A percentile compares a stretch with the other conserved stretches of the same genome.
These are phyloP conservation scores for Rugiboletus extremiorientalis DNA, from an alignment of 1,284 basidiomycete species.

Conservation along the genomic window DNA sequence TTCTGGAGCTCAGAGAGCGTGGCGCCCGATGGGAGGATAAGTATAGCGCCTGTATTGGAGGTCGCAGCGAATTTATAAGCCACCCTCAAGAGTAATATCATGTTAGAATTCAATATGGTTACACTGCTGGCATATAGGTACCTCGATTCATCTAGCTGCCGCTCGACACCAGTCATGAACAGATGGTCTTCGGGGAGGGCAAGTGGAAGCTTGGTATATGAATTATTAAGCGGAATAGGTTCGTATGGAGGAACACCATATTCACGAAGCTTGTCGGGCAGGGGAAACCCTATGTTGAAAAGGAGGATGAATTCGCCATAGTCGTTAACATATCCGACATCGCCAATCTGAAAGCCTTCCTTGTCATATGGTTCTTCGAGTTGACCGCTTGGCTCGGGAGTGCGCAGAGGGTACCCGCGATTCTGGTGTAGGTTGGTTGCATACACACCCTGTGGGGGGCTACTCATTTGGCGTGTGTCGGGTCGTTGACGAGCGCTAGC, in stretches of 20 bases:
- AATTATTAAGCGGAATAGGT: background rate
- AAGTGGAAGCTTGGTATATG: background rate
- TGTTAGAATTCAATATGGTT: background rate
- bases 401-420: constrained; percentile 8
- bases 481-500: too few relatives aligned
- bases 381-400: background rate
- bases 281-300: constrained; percentile 5
- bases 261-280: background rate
- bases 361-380: background rate
- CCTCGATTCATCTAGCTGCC: background rate
- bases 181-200: background rate
- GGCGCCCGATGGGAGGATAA: constrained; percentile 7
- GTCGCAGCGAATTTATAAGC: background rate
- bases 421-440: constrained; percentile 5
- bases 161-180: background rate
- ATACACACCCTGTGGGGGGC: constrained; percentile 1
- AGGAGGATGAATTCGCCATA: constrained; percentile 4
- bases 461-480: background rate
- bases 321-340: constrained; percentile 2
- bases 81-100: background rate
- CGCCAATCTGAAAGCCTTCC: constrained; percentile 9
- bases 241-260: background rate
- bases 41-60: constrained; percentile 4
- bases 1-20: background rate
- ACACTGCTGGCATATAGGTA: background rate